Conservation (phyloP, 225 moss, liverwort and hornwort genomes). For the Ulota crispa region DNA sequence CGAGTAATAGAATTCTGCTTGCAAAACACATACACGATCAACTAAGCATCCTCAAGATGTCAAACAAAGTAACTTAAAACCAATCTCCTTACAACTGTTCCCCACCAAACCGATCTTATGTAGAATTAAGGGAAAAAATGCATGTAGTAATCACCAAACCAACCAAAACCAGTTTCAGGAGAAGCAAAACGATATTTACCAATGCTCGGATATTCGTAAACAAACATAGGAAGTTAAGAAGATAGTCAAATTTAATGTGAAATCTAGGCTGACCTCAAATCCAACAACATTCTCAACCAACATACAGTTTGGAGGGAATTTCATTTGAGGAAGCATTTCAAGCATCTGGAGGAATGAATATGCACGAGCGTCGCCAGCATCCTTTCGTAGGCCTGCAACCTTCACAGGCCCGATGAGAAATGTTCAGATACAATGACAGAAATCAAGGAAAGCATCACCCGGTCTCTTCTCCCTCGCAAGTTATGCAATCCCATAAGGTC, state of each 20-base stretch:
- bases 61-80: neutral
- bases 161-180: constrained; percentile 9
- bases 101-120: neutral
- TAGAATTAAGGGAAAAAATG: neutral
- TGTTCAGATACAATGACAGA: constrained; percentile 31
- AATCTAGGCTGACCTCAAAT: constrained; percentile 72
- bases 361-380: constrained; percentile 85
- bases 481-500: neutral
- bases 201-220: neutral
- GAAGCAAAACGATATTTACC: neutral
- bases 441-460: neutral
- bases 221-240: neutral
- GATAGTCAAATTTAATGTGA: neutral
- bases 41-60: constrained; percentile 16
- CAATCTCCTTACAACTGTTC: neutral
- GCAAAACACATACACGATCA: neutral
- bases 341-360: constrained; percentile 85
- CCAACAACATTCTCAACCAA: constrained; percentile 97
- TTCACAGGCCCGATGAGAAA: constrained; percentile 69
- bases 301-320: constrained; percentile 65
- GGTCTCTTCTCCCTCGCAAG: neutral
- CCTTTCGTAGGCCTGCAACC: constrained; percentile 95
- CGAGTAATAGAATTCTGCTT: constrained; percentile 82
- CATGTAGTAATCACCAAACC: neutral
- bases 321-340: constrained; percentile 82